Percentiles rank a stretch among this genome's conserved stretches.
Evolutionary conservation across 805 yeast genomes (phyloP).

Genomic region (Metschnikowia anglica): DNA sequence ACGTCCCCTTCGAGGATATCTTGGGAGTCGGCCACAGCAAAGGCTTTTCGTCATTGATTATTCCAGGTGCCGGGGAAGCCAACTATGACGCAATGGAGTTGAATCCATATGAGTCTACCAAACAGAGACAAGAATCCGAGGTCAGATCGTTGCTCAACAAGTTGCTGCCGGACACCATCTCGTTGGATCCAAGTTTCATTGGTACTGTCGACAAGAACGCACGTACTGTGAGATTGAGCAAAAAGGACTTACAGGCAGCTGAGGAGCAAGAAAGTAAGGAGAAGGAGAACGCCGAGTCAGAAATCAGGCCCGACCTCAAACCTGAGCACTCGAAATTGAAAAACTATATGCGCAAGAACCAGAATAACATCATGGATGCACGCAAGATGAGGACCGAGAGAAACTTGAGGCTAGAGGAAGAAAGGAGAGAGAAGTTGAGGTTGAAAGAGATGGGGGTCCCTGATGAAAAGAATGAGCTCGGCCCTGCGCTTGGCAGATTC

Average conservation of each 20-base stretch:
- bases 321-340: conserved; percentile 84
- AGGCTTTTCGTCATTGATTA: conserved; percentile 74
- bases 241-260: conserved; percentile 44
- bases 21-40: conserved; percentile 80
- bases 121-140: conserved; percentile 92
- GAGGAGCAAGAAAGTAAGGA: conserved; percentile 41
- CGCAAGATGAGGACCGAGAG: conserved; percentile 75
- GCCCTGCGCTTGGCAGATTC: conserved; percentile 23
- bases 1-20: conserved; percentile 96
- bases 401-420: conserved; percentile 73
- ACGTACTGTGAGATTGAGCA: conserved; percentile 58
- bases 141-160: conserved; percentile 83
- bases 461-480: conserved; percentile 21
- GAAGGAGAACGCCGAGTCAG: conserved; percentile 47
- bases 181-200: conserved; percentile 82
- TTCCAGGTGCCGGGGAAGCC: conserved; percentile 98
- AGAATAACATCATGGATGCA: conserved; percentile 81
- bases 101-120: conserved; percentile 88
- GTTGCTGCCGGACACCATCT: conserved; percentile 86
- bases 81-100: conserved; percentile 91
- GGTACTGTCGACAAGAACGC: conserved; percentile 82
- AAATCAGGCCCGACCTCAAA: conserved; percentile 64
- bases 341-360: conserved; percentile 76
- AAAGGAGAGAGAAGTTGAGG: conserved; percentile 49
- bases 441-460: conserved; percentile 20